Evolutionary conservation across 73 alveolate genomes (phyloP).

Genomic region (Strombidium stylifer): DNA sequence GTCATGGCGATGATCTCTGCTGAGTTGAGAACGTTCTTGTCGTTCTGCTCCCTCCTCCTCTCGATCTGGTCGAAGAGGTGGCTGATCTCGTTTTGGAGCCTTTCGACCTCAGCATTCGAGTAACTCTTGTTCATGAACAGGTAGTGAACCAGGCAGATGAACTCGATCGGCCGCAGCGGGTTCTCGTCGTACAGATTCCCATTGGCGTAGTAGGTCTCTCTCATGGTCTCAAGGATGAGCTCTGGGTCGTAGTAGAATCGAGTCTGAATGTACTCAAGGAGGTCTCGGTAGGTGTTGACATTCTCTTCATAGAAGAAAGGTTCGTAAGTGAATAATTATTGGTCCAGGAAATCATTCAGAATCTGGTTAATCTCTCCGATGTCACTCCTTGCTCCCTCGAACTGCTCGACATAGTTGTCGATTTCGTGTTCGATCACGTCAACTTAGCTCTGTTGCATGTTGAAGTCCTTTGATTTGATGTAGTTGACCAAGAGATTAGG

Average conservation of each 20-base stretch:
- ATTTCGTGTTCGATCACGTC: background rate
- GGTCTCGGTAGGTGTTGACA: background rate
- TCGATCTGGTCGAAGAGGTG: background rate
- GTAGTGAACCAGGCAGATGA: background rate
- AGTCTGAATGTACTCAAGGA: background rate
- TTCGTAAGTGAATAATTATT: no score
- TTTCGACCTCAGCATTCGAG: background rate
- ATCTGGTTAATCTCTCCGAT: no score
- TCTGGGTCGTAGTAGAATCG: background rate
- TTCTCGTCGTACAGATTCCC: background rate
- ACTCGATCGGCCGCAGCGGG: background rate
- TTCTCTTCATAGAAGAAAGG: background rate
- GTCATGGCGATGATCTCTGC: constrained; percentile 83
- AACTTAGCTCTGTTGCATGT: background rate
- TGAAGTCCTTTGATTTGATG: background rate
- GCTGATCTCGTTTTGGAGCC: background rate
- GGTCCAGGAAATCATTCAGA: no score
- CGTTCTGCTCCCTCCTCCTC: background rate
- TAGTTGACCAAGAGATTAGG: no score
- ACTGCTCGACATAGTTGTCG: background rate
- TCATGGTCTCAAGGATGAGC: background rate
- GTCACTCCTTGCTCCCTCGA: background rate
- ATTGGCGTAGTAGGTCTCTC: no score
- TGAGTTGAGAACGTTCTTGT: background rate
- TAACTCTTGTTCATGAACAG: no score